Evolutionary conservation across 768 basidiomycete species (phyloP), one percentile per base, ranked within the genome.

Genomic region (Cystofilobasidium capitatum): DNA sequence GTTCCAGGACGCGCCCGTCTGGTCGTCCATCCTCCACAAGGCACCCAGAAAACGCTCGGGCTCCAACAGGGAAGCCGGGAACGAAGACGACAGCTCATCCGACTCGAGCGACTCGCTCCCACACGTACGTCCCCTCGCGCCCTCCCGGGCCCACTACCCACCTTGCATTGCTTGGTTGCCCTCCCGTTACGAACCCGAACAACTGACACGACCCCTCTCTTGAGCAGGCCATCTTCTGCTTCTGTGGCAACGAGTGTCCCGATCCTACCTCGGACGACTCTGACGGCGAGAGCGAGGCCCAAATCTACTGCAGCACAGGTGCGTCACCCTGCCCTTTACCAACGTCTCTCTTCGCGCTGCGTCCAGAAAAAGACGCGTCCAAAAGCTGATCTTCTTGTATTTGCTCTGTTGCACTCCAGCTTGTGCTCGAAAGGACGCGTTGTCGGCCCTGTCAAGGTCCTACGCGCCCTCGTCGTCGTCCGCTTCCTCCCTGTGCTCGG

Each of bases 361-460:
- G 17, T n/a, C n/a, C n/a, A n/a, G n/a, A n/a, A n/a, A n/a, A n/a
- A n/a, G n/a, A n/a, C n/a, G n/a, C n/a, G n/a, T n/a, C n/a, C n/a
- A n/a, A n/a, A n/a, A 31, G 37, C n/a, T 26, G 40, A n/a, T 24
- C n/a, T 47, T 14, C 6, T 2, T 20, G 29, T 61, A 13, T 20
- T 62, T 49, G 42, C 22, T 33, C 8, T 51, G 9, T 2, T 3
- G 1, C 13, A 7, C 14, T 24, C 31, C 54, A 68, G 66, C 61
- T 9, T 68, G 66, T 36, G 66, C 66, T 3, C 60, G 66, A 10
- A 60, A 68, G 35, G 66, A 68, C 51, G 66, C 66, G 5, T 54
- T 68, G 16, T 58, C 42, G 20, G 61, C 66, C 39, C 61, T 68
- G 12, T 62, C 66, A 57, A 60, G 22, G 54, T 62, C 42, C 31